Percentiles rank a stretch among this genome's conserved stretches.
phyloP scores from a whole-genome alignment of 371 early-diverging fungal genomes.

The Mucor velutinosus region DNA sequence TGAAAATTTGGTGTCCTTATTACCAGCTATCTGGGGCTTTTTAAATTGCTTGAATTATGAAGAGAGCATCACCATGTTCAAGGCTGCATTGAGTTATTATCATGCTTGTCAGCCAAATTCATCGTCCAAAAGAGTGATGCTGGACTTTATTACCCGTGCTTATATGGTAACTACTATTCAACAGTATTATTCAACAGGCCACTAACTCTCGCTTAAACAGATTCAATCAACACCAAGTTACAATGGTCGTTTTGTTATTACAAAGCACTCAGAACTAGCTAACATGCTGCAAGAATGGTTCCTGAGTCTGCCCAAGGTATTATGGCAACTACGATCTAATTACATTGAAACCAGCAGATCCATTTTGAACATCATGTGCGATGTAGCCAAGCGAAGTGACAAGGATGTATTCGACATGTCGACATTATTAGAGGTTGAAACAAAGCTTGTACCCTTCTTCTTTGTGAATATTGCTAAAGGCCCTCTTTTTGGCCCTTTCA shows the following conservation, averaged over 20 bases:
- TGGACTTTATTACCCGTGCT: slow-evolving; percentile 43
- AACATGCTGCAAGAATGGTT: slow-evolving; percentile 36
- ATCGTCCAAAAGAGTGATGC: slow-evolving; percentile 35
- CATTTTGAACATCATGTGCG: slow-evolving; percentile 38
- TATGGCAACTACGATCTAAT: slow-evolving; percentile 56
- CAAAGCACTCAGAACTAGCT: slow-evolving; percentile 21
- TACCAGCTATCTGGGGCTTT: slow-evolving; percentile 65
- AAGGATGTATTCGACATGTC: slow-evolving; percentile 32
- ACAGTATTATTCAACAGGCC: background rate
- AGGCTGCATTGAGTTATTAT: slow-evolving; percentile 43
- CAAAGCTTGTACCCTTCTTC: slow-evolving; percentile 50
- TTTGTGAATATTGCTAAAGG: slow-evolving; percentile 44
- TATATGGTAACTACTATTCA: slow-evolving; percentile 33
- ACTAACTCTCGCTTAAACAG: slow-evolving; percentile 13
- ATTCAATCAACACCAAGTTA: slow-evolving; percentile 45
- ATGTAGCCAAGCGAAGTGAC: slow-evolving; percentile 32
- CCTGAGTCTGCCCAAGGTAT: slow-evolving; percentile 52
- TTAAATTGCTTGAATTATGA: slow-evolving; percentile 54
- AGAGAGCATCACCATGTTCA: slow-evolving; percentile 41
- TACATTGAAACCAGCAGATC: slow-evolving; percentile 47
- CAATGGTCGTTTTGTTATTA: slow-evolving; percentile 37
- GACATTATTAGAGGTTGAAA: slow-evolving; percentile 43
- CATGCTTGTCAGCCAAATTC: slow-evolving; percentile 40
- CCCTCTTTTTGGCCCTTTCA: slow-evolving; percentile 52
- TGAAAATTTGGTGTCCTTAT: slow-evolving; percentile 51